Conservation (phyloP, 1,284 basidiomycete genomes). For the Naganishia cerealis region DNA sequence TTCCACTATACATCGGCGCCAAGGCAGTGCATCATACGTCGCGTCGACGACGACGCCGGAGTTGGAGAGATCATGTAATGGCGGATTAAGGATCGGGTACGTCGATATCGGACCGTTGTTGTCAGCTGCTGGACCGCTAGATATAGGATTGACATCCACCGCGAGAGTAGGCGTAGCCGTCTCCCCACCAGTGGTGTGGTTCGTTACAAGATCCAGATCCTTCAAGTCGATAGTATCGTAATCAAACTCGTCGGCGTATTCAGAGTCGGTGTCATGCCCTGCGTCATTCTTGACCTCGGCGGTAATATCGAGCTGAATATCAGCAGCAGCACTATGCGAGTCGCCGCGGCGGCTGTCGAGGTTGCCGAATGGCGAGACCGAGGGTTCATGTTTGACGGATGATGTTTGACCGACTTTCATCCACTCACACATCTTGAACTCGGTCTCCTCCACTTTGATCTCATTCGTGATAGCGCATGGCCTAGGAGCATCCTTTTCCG, state of each 20-base stretch:
- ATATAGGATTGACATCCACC: slow-evolving; percentile 34
- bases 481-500: neutral
- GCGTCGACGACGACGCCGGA: neutral
- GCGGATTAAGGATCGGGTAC: slow-evolving; percentile 29
- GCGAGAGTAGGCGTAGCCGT: neutral
- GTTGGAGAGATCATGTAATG: neutral
- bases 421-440: slow-evolving; percentile 11
- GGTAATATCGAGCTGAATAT: neutral
- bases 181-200: neutral
- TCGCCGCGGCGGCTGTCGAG: neutral
- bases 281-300: neutral
- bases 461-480: neutral
- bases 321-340: neutral
- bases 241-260: slow-evolving; percentile 27
- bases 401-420: neutral
- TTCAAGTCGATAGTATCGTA: slow-evolving; percentile 25
- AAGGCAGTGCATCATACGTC: slow-evolving; percentile 18
- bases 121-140: slow-evolving; percentile 29
- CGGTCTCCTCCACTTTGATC: slow-evolving; percentile 6
- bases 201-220: slow-evolving; percentile 5
- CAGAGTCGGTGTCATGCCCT: slow-evolving; percentile 14
- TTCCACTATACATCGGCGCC: slow-evolving; percentile 15
- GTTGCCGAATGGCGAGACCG: neutral
- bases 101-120: neutral
- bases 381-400: neutral